phyloP scores from a whole-genome alignment of 345 rosid genomes.

The Erodium maritimum region DNA sequence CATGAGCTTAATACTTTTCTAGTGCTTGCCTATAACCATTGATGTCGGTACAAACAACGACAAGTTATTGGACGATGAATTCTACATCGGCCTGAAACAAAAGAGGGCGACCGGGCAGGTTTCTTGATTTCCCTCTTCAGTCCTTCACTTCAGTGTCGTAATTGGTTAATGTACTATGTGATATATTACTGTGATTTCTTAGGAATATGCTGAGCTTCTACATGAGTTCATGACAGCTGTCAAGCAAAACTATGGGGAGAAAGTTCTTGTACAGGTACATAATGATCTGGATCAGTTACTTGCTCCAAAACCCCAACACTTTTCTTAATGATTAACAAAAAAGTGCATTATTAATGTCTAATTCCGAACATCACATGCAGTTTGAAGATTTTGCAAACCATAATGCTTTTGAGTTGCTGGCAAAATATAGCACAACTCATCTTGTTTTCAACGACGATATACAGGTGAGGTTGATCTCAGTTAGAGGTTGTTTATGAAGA shows the following conservation, averaged over 20 bases:
- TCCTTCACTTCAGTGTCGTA: conserved; percentile 1
- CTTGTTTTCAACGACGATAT: too few species aligned
- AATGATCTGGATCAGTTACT: background rate
- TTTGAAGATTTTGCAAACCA: conserved; percentile 98
- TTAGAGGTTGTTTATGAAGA: background rate
- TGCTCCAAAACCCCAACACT: too few species aligned
- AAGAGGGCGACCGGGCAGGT: conserved; percentile 74
- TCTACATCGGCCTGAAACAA: conserved; percentile 69
- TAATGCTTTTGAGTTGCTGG: too few species aligned
- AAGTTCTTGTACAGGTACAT: conserved; percentile 66
- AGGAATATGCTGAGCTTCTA: conserved; percentile 71
- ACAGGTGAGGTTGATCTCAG: too few species aligned
- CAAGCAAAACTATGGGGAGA: too few species aligned
- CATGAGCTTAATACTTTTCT: background rate
- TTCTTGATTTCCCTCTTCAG: background rate
- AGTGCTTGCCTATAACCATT: conserved; percentile 78
- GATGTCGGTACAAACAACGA: too few species aligned
- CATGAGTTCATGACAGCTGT: conserved; percentile 83
- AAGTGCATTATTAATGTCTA: background rate
- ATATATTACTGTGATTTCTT: conserved; percentile 12
- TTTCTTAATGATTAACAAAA: background rate
- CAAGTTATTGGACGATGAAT: conserved; percentile 60
- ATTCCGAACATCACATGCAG: conserved; percentile 21
- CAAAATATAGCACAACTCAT: too few species aligned
- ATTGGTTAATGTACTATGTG: background rate